Conservation (phyloP, 495 filamentous ascomycete genomes). For the Chaetomium fimeti region DNA sequence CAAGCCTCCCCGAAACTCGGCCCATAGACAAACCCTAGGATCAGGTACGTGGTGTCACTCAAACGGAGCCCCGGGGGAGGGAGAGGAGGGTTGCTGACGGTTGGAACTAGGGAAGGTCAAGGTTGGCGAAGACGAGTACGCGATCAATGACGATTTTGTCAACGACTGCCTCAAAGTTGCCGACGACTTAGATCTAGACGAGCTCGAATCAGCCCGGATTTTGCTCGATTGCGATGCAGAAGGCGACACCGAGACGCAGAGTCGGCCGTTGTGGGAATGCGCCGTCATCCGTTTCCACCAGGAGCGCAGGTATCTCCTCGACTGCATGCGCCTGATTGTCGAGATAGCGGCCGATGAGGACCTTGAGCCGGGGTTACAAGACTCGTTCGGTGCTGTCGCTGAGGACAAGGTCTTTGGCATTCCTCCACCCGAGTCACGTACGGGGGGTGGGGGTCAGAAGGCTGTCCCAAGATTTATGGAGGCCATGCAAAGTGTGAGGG, state of each 20-base stretch:
- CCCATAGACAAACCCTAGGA: constrained; percentile 55
- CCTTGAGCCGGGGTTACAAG: constrained; percentile 39
- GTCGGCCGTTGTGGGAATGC: constrained; percentile 65
- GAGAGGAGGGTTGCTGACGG: constrained; percentile 38
- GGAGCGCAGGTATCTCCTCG: constrained; percentile 70
- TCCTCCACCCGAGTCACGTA: constrained; percentile 29
- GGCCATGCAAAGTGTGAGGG: constrained; percentile 69
- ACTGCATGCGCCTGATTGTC: constrained; percentile 75
- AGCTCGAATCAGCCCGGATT: constrained; percentile 73
- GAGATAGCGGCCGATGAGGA: constrained; percentile 60
- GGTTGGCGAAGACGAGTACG: constrained; percentile 67
- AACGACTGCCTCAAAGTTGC: constrained; percentile 74
- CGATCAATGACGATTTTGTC: constrained; percentile 83
- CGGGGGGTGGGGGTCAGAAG: constrained; percentile 29
- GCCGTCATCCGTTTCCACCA: constrained; percentile 84
- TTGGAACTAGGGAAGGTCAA: constrained; percentile 61
- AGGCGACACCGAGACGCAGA: constrained; percentile 60
- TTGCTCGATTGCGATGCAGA: constrained; percentile 67
- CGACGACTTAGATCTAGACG: constrained; percentile 85
- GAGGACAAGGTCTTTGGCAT: constrained; percentile 41
- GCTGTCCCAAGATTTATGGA: constrained; percentile 68
- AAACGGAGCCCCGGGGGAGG: background rate
- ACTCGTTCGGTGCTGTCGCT: constrained; percentile 41
- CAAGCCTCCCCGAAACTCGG: constrained; percentile 67
- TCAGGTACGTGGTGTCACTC: constrained; percentile 40